phyloP scores from a whole-genome alignment of 768 basidiomycete species.

The Hebeloma cylindrosporum region DNA sequence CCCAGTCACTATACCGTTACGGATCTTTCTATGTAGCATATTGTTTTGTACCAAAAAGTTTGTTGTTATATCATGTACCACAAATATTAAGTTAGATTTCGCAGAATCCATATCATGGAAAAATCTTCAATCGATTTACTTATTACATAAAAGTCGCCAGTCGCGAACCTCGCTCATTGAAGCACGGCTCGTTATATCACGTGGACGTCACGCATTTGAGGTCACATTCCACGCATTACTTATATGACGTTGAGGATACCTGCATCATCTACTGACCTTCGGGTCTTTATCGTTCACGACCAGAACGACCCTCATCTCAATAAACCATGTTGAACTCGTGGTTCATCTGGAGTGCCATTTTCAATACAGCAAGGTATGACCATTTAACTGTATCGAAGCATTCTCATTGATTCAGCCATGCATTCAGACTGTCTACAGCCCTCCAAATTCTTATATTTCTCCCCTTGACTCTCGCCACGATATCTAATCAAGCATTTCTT shows the following conservation, averaged over 20 bases:
- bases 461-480: conserved; percentile 80
- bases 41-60: conserved; percentile 4
- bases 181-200: conserved; percentile 5
- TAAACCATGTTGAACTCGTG: conserved; percentile 52
- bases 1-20: not conserved
- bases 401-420: too few relatives aligned
- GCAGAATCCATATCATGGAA: too few relatives aligned
- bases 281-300: conserved; percentile 1
- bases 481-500: conserved; percentile 78
- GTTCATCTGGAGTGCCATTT: conserved; percentile 65
- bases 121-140: too few relatives aligned
- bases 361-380: conserved; percentile 58
- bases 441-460: conserved; percentile 82
- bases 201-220: not conserved
- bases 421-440: conserved; percentile 66
- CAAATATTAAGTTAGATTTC: too few relatives aligned
- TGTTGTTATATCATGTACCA: conserved; percentile 1
- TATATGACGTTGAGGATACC: too few relatives aligned
- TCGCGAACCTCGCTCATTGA: too few relatives aligned
- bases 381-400: conserved; percentile 3
- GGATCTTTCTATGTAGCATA: not conserved
- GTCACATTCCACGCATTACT: not conserved
- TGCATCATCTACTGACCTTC: conserved; percentile 2
- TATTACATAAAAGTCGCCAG: too few relatives aligned
- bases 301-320: not conserved